phyloP scores from a whole-genome alignment of 495 filamentous ascomycete genomes.

The Halenospora varia region DNA sequence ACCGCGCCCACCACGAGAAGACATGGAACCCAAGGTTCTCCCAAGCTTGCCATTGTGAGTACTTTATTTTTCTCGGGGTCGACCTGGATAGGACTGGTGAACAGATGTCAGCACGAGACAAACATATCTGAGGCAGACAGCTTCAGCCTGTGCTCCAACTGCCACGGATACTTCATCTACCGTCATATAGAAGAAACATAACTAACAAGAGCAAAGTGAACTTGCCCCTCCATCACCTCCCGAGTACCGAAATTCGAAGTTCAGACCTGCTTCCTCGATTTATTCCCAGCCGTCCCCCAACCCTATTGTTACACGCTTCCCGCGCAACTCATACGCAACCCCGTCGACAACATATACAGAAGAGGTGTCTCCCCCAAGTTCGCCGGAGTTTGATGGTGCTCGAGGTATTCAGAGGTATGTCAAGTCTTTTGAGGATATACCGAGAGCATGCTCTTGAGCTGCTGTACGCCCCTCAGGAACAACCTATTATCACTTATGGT shows the following conservation, averaged over 20 bases:
- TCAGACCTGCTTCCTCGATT: slow-evolving; percentile 23
- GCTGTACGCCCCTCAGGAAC: background rate
- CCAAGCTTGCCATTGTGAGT: slow-evolving; percentile 23
- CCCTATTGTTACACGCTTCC: slow-evolving; percentile 9
- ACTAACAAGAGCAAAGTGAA: slow-evolving; percentile 2
- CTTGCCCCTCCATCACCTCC: slow-evolving; percentile 6
- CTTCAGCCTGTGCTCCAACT: slow-evolving; percentile 7
- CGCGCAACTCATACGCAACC: slow-evolving; percentile 5
- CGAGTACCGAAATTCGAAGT: slow-evolving; percentile 12
- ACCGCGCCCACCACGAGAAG: slow-evolving; percentile 11
- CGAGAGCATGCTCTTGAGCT: slow-evolving; percentile 10
- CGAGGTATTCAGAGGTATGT: slow-evolving; percentile 20
- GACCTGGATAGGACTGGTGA: background rate
- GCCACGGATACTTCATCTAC: background rate
- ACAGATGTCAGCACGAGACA: background rate
- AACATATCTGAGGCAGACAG: slow-evolving; percentile 6
- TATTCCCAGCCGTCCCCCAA: slow-evolving; percentile 20
- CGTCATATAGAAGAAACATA: background rate
- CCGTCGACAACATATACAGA: slow-evolving; percentile 11
- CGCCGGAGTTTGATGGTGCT: slow-evolving; percentile 19
- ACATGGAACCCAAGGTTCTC: slow-evolving; percentile 5
- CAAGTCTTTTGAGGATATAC: slow-evolving; percentile 7
- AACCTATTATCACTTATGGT: background rate
- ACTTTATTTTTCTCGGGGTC: background rate
- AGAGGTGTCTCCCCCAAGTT: slow-evolving; percentile 27